phyloP scores from a whole-genome alignment of 2,329 filamentous ascomycete genomes.

The Aureobasidium namibiae region DNA sequence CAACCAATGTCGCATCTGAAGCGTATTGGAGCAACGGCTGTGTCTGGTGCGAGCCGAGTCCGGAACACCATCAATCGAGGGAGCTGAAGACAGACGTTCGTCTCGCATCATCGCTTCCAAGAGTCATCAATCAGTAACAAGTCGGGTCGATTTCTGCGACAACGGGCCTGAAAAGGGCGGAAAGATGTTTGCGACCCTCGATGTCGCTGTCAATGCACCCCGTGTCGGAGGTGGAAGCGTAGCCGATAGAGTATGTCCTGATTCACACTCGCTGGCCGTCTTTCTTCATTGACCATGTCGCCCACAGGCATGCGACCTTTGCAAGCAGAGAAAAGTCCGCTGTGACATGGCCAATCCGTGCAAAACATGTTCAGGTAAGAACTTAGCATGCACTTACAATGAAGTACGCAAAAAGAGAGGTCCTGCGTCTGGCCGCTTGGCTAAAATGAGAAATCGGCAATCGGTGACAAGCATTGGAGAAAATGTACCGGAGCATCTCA shows the following conservation, averaged over 20 bases:
- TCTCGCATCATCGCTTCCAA: too few species aligned
- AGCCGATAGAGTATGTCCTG: neutral
- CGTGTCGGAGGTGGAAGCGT: neutral
- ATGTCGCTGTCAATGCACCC: neutral
- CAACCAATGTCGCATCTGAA: too few species aligned
- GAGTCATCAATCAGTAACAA: too few species aligned
- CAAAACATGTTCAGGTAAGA: conserved; percentile 30
- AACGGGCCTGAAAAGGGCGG: neutral
- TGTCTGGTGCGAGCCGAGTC: too few species aligned
- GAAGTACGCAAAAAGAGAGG: conserved; percentile 36
- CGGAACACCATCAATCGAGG: too few species aligned
- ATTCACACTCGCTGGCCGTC: neutral
- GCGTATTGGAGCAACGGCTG: too few species aligned
- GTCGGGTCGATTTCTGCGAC: too few species aligned
- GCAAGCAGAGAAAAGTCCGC: conserved; percentile 33
- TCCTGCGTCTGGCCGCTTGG: conserved; percentile 28
- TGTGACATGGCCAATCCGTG: conserved; percentile 35
- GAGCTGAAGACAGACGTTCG: too few species aligned
- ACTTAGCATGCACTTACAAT: conserved; percentile 34
- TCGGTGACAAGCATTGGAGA: neutral
- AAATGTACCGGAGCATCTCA: neutral
- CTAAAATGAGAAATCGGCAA: conserved; percentile 31
- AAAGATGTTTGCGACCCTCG: neutral
- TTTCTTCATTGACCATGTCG: neutral
- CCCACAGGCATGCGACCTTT: conserved; percentile 32